phyloP scores from a whole-genome alignment of 495 filamentous ascomycete species.

The Penicillium herquei region DNA sequence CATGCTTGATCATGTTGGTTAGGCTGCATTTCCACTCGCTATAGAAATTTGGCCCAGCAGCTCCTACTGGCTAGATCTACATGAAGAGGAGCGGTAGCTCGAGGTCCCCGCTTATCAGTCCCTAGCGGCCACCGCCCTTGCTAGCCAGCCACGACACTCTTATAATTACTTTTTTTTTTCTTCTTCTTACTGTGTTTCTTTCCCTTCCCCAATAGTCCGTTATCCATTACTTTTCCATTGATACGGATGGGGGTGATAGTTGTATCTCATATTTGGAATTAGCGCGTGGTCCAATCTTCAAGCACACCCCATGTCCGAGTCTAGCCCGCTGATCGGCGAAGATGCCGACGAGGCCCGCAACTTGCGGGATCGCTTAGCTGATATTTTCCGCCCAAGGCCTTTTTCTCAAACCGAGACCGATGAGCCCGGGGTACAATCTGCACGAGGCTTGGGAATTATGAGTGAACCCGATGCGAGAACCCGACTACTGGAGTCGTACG shows the following conservation, averaged over 20 bases:
- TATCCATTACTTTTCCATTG: background rate
- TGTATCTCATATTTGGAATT: background rate
- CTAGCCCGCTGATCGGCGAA: conserved; percentile 19
- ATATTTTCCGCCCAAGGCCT: conserved; percentile 31
- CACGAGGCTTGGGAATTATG: conserved; percentile 14
- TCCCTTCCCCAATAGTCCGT: background rate
- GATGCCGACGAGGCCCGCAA: conserved; percentile 30
- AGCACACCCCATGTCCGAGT: conserved; percentile 27
- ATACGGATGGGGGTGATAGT: conserved; percentile 1
- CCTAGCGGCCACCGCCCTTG: conserved; percentile 24
- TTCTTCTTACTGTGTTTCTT: background rate
- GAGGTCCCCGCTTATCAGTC: conserved; percentile 13
- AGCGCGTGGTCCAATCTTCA: background rate
- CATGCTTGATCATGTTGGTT: background rate
- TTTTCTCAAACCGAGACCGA: background rate
- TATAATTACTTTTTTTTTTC: conserved; percentile 2
- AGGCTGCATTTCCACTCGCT: background rate
- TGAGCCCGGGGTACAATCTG: conserved; percentile 7
- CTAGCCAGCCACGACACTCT: conserved; percentile 11
- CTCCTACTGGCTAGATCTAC: conserved; percentile 1
- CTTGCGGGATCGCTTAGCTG: conserved; percentile 36
- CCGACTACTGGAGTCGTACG: conserved; percentile 39
- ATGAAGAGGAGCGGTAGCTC: background rate
- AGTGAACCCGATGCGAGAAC: conserved; percentile 32
- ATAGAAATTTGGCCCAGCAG: conserved; percentile 23